Base-by-base conservation (phyloP, 2,329 filamentous ascomycete genomes). In the Madurella fahalii region DNA sequence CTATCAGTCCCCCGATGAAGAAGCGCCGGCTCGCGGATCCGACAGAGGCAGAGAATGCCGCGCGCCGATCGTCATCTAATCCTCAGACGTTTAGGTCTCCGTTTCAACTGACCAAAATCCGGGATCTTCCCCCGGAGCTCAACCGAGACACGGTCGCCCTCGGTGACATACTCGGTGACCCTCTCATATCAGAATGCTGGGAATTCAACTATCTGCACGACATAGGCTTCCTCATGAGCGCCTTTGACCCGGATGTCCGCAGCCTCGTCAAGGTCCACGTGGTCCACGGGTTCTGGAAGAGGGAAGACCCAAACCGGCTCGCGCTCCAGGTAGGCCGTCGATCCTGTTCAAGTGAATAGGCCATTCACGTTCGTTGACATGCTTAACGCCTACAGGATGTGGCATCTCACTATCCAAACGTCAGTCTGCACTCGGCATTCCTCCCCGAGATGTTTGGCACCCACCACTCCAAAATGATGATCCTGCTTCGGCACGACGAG, bases 361-460 rank as follows among this genome's bases (percentile, higher is more conserved):
- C 9, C 20, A 37, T 4, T 40, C 15, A 18, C 16, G 8, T 15
- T 20, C 25, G 4, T 9, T 2, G 2, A 25, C 13, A 46, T 20
- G 17, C 44, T 52, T 47, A 50, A 52, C 30, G 16, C 20, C 0
- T 9, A n/a, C 64, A 90, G 85, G 76, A 84, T 66, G 76, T 81
- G 62, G 85, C 85, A 47, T 68, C 75, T 13, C 75, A 75, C 13
- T 84, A 86, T 64, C 66, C 76, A 2, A 93, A 94, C 66, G 80
- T 94, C 18, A 76, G 82, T 18, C 76, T 91, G 1, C 84, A 91
- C 57, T 75, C 80, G 15, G 90, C 90, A 0, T 90, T 84, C 56
- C 87, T 95, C 80, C 87, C 90, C 0, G 88, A 93, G 66, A 82
- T 85, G 60, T 95, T 91, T 65, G 91, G 91, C 2, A 96, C 90